These are phyloP conservation scores for Penicillium concentricum DNA, from an alignment of 2,329 filamentous ascomycete species.

Conservation along the genomic window DNA sequence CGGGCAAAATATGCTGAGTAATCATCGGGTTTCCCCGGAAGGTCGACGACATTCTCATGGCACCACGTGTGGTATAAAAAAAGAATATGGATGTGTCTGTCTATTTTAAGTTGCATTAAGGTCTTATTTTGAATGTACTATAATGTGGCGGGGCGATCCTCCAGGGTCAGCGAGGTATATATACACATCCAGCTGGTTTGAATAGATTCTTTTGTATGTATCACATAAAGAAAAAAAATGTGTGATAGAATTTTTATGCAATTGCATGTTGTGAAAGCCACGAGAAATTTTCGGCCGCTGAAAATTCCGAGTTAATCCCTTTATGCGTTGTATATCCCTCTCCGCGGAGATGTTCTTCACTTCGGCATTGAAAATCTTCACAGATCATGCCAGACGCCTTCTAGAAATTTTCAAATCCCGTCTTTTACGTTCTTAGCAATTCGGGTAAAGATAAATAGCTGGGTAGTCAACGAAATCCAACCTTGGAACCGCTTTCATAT, in stretches of 20 bases:
- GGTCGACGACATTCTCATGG: not conserved
- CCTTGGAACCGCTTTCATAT: not conserved
- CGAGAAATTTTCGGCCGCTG: slow-evolving; percentile 8
- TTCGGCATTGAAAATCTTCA: not conserved
- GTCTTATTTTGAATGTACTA: not conserved
- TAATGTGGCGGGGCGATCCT: too few species aligned
- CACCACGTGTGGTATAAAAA: not conserved
- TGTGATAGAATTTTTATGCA: not conserved
- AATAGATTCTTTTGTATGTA: not conserved
- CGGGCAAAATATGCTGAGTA: not conserved
- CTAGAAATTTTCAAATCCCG: not conserved
- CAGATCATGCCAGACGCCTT: slow-evolving; percentile 1
- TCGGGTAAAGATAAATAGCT: slow-evolving; percentile 11
- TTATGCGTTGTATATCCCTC: not conserved
- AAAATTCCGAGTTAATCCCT: not conserved
- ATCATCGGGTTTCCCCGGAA: not conserved
- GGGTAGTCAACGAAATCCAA: not conserved
- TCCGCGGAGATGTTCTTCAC: slow-evolving; percentile 2
- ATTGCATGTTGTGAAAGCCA: not conserved
- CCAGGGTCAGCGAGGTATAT: too few species aligned
- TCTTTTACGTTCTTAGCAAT: too few species aligned
- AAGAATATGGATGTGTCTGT: not conserved
- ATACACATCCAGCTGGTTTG: not conserved
- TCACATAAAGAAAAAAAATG: not conserved
- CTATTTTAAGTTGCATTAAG: not conserved